Evolutionary conservation across 2,329 filamentous ascomycete species (phyloP).

Genomic region (Arthrobotrys sinensis): DNA sequence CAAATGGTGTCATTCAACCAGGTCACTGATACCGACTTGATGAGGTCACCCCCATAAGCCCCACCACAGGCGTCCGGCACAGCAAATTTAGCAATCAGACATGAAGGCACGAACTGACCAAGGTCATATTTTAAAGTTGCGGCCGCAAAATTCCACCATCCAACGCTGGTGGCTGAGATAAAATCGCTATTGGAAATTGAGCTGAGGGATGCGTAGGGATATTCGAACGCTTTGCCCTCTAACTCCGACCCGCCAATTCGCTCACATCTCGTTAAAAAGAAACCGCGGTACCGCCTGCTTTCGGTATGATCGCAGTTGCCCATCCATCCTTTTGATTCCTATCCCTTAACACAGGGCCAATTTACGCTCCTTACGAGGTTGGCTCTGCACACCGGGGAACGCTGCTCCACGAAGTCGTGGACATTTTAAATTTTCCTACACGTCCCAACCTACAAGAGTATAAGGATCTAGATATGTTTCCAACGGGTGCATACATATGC

Average conservation of each 20-base stretch:
- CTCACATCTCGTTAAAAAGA: slow-evolving; percentile 40
- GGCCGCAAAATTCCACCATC: slow-evolving; percentile 33
- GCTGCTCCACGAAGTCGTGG: slow-evolving; percentile 40
- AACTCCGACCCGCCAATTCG: slow-evolving; percentile 51
- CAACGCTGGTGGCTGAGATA: slow-evolving; percentile 55
- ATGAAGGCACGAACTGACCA: slow-evolving; percentile 31
- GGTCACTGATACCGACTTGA: slow-evolving; percentile 56
- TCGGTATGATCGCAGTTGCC: slow-evolving; percentile 47
- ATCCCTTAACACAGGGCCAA: slow-evolving; percentile 43
- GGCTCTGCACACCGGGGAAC: slow-evolving; percentile 48
- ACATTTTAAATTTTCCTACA: slow-evolving; percentile 34
- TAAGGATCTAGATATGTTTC: slow-evolving; percentile 49
- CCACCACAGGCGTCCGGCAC: slow-evolving; percentile 41
- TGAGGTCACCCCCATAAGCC: slow-evolving; percentile 56
- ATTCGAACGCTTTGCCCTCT: slow-evolving; percentile 28
- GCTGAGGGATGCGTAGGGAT: slow-evolving; percentile 29
- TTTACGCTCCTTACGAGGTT: slow-evolving; percentile 32
- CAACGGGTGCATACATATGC: slow-evolving; percentile 27
- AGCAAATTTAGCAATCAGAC: slow-evolving; percentile 36
- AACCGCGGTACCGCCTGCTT: slow-evolving; percentile 46
- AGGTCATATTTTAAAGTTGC: slow-evolving; percentile 26
- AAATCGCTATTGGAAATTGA: slow-evolving; percentile 49
- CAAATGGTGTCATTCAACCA: slow-evolving; percentile 34
- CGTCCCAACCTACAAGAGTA: slow-evolving; percentile 13
- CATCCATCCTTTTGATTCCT: slow-evolving; percentile 34